Percentiles rank a stretch among this genome's conserved stretches.
Conservation (phyloP, 208 protist genomes). For the Naegleria lovaniensis region DNA sequence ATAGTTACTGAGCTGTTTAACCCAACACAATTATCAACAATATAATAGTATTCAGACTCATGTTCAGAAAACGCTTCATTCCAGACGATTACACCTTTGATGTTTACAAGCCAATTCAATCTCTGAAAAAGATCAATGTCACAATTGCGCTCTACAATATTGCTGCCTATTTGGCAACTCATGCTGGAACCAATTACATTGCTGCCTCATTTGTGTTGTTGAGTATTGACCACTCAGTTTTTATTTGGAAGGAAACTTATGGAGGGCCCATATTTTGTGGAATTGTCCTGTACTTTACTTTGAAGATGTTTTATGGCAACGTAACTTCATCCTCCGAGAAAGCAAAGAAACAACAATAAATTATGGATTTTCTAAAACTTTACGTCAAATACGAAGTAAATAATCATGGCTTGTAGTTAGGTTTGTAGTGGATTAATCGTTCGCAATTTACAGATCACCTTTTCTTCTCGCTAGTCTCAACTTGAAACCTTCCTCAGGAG, state of each 20-base stretch:
- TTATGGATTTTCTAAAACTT: no score
- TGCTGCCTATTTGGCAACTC: background rate
- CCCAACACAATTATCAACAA: background rate
- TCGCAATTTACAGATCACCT: no score
- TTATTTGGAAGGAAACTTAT: background rate
- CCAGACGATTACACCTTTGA: background rate
- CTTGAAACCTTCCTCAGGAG: background rate
- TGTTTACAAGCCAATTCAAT: background rate
- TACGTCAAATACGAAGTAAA: no score
- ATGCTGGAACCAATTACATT: background rate
- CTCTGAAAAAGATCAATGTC: background rate
- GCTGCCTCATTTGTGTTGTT: background rate
- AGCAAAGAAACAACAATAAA: no score
- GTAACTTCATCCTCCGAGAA: no score
- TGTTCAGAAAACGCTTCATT: background rate
- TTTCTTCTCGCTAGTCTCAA: background rate
- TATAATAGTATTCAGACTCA: background rate
- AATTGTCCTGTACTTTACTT: background rate
- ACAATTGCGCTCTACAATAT: background rate
- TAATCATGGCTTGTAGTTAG: no score
- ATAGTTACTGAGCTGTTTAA: background rate
- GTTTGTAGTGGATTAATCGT: no score
- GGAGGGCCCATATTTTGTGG: background rate
- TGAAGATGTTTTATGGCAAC: background rate
- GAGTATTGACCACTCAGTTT: background rate